These are phyloP conservation scores for Talaromyces stipitatus DNA, from an alignment of 495 filamentous ascomycete species.

Conservation along the genomic window DNA sequence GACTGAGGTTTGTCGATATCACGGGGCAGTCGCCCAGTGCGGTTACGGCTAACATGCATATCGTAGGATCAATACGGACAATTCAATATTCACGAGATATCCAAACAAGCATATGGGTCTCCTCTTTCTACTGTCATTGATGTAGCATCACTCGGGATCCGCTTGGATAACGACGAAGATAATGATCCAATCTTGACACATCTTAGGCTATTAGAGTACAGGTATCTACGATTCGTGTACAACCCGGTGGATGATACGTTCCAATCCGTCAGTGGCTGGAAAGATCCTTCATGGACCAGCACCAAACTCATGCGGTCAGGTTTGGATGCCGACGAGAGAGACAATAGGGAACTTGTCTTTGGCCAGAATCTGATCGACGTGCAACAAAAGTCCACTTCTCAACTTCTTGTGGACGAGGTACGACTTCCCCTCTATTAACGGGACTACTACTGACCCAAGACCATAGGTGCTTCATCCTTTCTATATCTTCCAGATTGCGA, in stretches of 20 bases:
- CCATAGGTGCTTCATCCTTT: slow-evolving; percentile 87
- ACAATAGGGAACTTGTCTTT: slow-evolving; percentile 76
- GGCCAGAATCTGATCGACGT: slow-evolving; percentile 86
- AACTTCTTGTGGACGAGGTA: slow-evolving; percentile 87
- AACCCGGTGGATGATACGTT: slow-evolving; percentile 87
- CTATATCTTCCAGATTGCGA: slow-evolving; percentile 96
- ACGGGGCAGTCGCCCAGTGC: background rate
- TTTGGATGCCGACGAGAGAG: slow-evolving; percentile 86
- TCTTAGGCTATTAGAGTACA: slow-evolving; percentile 76
- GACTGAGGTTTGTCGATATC: slow-evolving; percentile 53
- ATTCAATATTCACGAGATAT: slow-evolving; percentile 63
- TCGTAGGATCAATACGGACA: slow-evolving; percentile 87
- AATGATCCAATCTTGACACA: slow-evolving; percentile 68
- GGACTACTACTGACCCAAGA: background rate
- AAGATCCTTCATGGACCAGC: slow-evolving; percentile 81
- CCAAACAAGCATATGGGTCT: slow-evolving; percentile 63
- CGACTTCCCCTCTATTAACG: slow-evolving; percentile 12
- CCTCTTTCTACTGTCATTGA: slow-evolving; percentile 85
- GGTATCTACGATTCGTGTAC: slow-evolving; percentile 88
- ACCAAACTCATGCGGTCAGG: slow-evolving; percentile 68
- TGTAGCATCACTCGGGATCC: slow-evolving; percentile 44
- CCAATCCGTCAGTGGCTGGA: slow-evolving; percentile 79
- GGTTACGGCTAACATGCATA: slow-evolving; percentile 8
- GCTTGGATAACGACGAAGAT: slow-evolving; percentile 64
- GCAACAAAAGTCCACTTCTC: slow-evolving; percentile 71